Conservation (phyloP, 768 basidiomycete species). For the Psilocybe sp. region DNA sequence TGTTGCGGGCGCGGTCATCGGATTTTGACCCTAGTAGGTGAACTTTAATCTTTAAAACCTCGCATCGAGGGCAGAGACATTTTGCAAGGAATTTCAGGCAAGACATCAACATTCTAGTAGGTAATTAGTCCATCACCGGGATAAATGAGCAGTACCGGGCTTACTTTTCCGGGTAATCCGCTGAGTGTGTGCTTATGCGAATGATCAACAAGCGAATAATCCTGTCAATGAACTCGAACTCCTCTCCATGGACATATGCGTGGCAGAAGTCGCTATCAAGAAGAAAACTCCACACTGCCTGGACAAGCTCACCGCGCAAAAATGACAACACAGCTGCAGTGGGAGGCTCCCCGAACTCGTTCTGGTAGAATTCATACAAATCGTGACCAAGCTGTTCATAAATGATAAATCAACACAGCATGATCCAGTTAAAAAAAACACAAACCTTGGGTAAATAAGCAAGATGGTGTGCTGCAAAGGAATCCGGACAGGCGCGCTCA, state of each 20-base stretch:
- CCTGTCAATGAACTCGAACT: slow-evolving; percentile 28
- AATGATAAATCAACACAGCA: background rate
- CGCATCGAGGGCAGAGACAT: too few species aligned
- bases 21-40: too few species aligned
- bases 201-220: slow-evolving; percentile 28
- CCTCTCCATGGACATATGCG: slow-evolving; percentile 29
- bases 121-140: too few species aligned
- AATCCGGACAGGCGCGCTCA: slow-evolving; percentile 21
- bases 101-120: too few species aligned
- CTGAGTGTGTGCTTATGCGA: slow-evolving; percentile 30
- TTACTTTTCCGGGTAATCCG: slow-evolving; percentile 43
- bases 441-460: slow-evolving; percentile 41
- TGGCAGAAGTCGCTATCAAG: slow-evolving; percentile 18
- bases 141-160: too few species aligned
- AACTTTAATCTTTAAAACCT: too few species aligned
- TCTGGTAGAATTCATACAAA: slow-evolving; percentile 26
- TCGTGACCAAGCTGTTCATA: slow-evolving; percentile 10
- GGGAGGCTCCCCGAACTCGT: slow-evolving; percentile 8
- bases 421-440: background rate
- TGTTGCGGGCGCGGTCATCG: too few species aligned
- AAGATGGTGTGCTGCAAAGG: slow-evolving; percentile 33
- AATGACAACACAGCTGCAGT: slow-evolving; percentile 15
- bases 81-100: too few species aligned
- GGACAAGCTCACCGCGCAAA: slow-evolving; percentile 22
- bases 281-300: slow-evolving; percentile 11